Evolutionary conservation across 208 protist species (phyloP), one percentile per base, ranked within the genome.

Genomic region (Crithidia bombi): DNA sequence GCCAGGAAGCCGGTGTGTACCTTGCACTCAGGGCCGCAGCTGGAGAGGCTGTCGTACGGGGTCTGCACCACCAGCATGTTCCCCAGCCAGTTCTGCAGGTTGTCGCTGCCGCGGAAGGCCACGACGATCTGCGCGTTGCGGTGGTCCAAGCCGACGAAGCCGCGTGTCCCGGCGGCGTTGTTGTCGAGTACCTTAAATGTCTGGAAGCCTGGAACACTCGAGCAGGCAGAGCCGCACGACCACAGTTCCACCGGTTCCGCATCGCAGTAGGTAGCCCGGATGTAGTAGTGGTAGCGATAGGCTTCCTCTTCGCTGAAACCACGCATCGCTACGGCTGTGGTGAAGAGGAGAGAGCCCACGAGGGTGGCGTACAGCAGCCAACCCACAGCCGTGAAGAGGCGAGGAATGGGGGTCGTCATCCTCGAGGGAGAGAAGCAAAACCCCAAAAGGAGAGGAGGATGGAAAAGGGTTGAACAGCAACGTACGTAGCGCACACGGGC

Each of bases 21-120:
- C 1, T 41, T 1, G 66, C 79, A 83, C 55, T 25, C 33, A 4
- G 30, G 26, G 44, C 50, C 52, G 56, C 78, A 83, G 61, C 51
- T 63, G 39, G 57, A 64, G 11, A n/a, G 6, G 63, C 56, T 59
- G 21, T 50, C 28, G 57, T 81, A 82, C 25, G 65, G n/a, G 9
- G 56, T 69, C 25, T 64, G 35, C 10, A 55, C 19, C 12, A 74
- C 66, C 1, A 39, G 41, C 0, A 85, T 41, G 50, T 84, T 57
- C 19, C 32, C 28, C 26, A 90, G 72, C 81, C 82, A 84, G 63
- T 87, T 81, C 28, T 33, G 23, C 26, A 82, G 50, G 55, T 85
- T 77, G n/a, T 26, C 11, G 67, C 58, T 76, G 36, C 88, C 88
- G 43, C 89, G 82, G 59, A 90, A 94, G 35, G 75, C 75, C 23